Conservation (phyloP, 192 early-diverging fungal genomes). For the Backusella australiensis region DNA sequence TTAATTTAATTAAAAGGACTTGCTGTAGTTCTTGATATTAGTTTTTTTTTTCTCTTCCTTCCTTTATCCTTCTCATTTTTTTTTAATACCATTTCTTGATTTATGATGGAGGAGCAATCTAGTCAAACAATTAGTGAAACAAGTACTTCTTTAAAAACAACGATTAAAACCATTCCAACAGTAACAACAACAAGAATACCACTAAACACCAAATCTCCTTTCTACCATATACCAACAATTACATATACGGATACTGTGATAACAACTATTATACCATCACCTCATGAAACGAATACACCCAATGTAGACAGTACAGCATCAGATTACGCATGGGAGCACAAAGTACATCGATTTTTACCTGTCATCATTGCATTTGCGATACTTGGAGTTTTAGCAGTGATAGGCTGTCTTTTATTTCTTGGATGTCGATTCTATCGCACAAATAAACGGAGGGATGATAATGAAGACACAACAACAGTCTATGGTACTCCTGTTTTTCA, state of each 20-base stretch:
- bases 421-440: background rate
- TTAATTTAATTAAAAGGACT: background rate
- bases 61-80: background rate
- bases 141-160: background rate
- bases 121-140: background rate
- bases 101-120: background rate
- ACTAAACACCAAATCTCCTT: background rate
- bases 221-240: background rate
- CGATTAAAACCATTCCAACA: background rate
- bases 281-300: background rate
- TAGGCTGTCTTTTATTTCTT: background rate
- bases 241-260: background rate
- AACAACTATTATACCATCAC: conserved; percentile 1
- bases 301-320: background rate
- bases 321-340: conserved; percentile 1
- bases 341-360: conserved; percentile 4
- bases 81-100: background rate
- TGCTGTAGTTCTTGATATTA: background rate
- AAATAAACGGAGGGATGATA: background rate
- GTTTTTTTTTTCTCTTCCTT: background rate
- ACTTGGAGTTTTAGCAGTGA: background rate
- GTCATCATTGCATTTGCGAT: conserved; percentile 13
- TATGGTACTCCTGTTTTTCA: background rate
- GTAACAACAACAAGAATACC: background rate
- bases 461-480: background rate